phyloP scores from a whole-genome alignment of 78 protist genomes.

The Dictyostelium brefeldianum region DNA sequence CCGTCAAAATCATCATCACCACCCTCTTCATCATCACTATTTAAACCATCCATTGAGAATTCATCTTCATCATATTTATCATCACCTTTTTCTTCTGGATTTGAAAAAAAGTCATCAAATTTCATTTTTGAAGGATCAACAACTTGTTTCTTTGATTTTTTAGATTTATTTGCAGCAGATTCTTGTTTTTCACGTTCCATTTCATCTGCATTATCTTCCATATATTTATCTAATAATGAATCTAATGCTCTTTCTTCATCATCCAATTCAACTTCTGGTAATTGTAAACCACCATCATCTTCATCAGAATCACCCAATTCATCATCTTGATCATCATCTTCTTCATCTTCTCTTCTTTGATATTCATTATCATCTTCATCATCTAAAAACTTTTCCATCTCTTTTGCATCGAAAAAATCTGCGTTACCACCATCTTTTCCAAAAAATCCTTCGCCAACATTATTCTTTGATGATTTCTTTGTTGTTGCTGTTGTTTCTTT shows the following conservation, averaged over 20 bases:
- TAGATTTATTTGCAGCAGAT: not conserved
- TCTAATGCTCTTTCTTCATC: slow-evolving; percentile 30
- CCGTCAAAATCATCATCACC: slow-evolving; percentile 27
- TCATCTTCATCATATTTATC: slow-evolving; percentile 30
- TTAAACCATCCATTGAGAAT: slow-evolving; percentile 35
- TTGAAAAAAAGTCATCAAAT: slow-evolving; percentile 54
- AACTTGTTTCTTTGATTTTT: slow-evolving; percentile 2
- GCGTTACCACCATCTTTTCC: not conserved
- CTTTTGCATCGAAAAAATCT: slow-evolving; percentile 55
- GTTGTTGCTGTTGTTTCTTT: not conserved
- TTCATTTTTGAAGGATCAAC: slow-evolving; percentile 42
- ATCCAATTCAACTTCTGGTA: slow-evolving; percentile 70
- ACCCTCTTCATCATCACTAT: not conserved
- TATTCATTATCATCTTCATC: slow-evolving; percentile 67
- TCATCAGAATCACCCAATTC: slow-evolving; percentile 59
- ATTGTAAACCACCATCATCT: slow-evolving; percentile 67
- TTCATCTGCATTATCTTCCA: slow-evolving; percentile 25
- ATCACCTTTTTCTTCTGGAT: slow-evolving; percentile 31
- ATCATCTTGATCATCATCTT: slow-evolving; percentile 56
- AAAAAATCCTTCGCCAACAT: not conserved
- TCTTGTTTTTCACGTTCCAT: not conserved
- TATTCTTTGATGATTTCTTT: not conserved
- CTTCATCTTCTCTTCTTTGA: slow-evolving; percentile 64
- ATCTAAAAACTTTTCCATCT: slow-evolving; percentile 71
- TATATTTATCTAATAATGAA: slow-evolving; percentile 39